Percentiles rank a stretch among this genome's conserved stretches.
Conservation (phyloP, 768 basidiomycete species). For the Pleurotus platypus region DNA sequence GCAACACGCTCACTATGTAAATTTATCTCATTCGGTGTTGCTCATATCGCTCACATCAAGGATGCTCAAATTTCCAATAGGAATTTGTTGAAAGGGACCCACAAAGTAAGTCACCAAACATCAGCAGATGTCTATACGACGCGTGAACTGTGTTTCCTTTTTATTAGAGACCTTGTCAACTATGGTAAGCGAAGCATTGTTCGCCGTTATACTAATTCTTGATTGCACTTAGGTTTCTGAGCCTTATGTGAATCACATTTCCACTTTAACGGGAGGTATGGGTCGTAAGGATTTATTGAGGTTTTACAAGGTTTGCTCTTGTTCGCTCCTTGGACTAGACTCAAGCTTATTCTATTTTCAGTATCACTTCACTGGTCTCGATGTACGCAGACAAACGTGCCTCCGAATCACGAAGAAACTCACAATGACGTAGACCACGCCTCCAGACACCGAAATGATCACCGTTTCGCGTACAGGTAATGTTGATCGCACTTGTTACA, state of each 20-base stretch:
- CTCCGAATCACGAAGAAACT: neutral
- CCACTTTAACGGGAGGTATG: slow-evolving; percentile 7
- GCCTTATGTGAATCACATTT: slow-evolving; percentile 7
- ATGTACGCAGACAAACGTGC: neutral
- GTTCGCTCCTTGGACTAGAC: neutral
- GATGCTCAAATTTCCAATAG: neutral
- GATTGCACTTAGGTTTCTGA: neutral
- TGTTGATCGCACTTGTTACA: neutral
- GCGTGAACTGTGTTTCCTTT: too few species aligned
- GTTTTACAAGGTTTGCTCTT: slow-evolving; percentile 4
- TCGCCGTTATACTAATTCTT: neutral
- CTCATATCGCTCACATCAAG: too few species aligned
- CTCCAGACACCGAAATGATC: slow-evolving; percentile 8
- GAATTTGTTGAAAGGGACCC: slow-evolving; percentile 9
- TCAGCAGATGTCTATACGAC: neutral
- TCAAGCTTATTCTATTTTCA: neutral
- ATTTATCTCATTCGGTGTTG: neutral
- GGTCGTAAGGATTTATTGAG: slow-evolving; percentile 1
- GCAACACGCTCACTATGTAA: slow-evolving; percentile 5
- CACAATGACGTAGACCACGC: neutral
- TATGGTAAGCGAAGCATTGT: neutral
- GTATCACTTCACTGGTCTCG: slow-evolving; percentile 7
- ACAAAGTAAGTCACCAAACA: neutral
- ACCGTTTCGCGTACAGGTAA: slow-evolving; percentile 3
- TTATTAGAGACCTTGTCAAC: slow-evolving; percentile 4